phyloP scores from a whole-genome alignment of 1,284 basidiomycete genomes.

The Apiotrichum brassicae region DNA sequence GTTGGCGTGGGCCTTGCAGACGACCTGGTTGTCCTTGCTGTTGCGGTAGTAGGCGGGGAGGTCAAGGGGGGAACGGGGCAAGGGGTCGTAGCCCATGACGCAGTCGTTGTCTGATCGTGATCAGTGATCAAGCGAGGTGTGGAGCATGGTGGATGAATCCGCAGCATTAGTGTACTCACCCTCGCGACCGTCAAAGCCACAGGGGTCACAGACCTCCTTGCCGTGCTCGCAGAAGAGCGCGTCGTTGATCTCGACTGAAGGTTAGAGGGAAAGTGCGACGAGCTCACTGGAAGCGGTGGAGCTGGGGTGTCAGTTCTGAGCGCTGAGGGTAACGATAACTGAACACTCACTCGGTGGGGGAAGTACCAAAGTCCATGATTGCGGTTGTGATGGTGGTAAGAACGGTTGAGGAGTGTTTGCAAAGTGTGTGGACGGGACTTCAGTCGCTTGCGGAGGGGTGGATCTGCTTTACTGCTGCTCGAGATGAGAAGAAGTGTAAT shows the following conservation, averaged over 20 bases:
- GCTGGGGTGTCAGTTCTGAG: slow-evolving; percentile 19
- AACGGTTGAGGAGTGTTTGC: not conserved
- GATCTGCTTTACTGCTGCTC: not conserved
- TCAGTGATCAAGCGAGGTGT: too few species aligned
- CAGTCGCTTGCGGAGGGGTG: too few species aligned
- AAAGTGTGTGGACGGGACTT: too few species aligned
- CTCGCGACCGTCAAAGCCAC: slow-evolving; percentile 22
- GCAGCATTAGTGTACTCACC: slow-evolving; percentile 11
- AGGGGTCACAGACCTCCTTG: slow-evolving; percentile 44
- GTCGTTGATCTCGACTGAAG: slow-evolving; percentile 47
- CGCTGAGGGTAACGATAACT: too few species aligned
- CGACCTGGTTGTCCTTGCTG: slow-evolving; percentile 37
- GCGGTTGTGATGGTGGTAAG: not conserved
- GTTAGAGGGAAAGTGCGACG: slow-evolving; percentile 4
- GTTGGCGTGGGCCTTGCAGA: slow-evolving; percentile 47
- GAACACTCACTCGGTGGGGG: slow-evolving; percentile 42
- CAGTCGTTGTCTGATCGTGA: slow-evolving; percentile 41
- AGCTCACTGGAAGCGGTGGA: slow-evolving; percentile 18
- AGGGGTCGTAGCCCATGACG: slow-evolving; percentile 44
- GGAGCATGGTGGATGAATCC: too few species aligned
- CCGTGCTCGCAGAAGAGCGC: slow-evolving; percentile 48
- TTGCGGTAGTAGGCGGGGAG: slow-evolving; percentile 42
- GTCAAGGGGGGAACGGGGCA: slow-evolving; percentile 38
- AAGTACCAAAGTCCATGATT: slow-evolving; percentile 34
- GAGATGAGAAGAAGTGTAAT: not conserved